These are phyloP conservation scores for Trichosporon faecale DNA, from an alignment of 1,284 basidiomycete species.

Conservation along the genomic window DNA sequence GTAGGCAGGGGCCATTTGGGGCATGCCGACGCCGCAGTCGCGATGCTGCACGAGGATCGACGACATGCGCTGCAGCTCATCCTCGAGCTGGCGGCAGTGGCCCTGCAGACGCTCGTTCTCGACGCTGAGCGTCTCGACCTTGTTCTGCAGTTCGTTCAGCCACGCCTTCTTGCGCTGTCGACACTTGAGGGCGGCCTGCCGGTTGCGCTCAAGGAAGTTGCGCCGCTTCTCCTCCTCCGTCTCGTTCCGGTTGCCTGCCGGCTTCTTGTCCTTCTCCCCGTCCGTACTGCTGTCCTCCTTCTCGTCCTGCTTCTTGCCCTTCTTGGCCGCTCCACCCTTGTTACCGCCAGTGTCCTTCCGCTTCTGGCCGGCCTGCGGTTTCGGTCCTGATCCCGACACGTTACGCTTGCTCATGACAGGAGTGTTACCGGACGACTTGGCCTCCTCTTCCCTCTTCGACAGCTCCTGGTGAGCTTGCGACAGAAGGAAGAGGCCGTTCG, in stretches of 20 bases:
- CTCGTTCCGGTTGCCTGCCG: slow-evolving; percentile 64
- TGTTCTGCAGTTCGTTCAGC: slow-evolving; percentile 86
- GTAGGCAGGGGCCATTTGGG: slow-evolving; percentile 22
- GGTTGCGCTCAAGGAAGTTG: slow-evolving; percentile 90
- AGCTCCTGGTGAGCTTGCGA: slow-evolving; percentile 93
- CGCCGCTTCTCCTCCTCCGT: slow-evolving; percentile 93
- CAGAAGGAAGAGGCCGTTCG: slow-evolving; percentile 88
- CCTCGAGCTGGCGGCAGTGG: slow-evolving; percentile 56
- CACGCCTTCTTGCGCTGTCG: slow-evolving; percentile 98
- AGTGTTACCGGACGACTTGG: slow-evolving; percentile 32
- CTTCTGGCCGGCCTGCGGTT: slow-evolving; percentile 16
- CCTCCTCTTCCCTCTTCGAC: slow-evolving; percentile 79
- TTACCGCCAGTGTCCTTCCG: slow-evolving; percentile 9
- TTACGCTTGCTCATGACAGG: slow-evolving; percentile 22
- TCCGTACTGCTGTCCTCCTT: slow-evolving; percentile 18
- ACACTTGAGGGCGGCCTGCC: slow-evolving; percentile 97
- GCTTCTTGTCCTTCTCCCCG: slow-evolving; percentile 52
- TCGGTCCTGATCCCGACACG: slow-evolving; percentile 17
- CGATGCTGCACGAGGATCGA: slow-evolving; percentile 52
- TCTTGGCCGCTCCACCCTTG: slow-evolving; percentile 26
- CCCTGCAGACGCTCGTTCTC: slow-evolving; percentile 87
- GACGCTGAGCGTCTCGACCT: slow-evolving; percentile 81
- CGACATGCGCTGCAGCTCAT: slow-evolving; percentile 60
- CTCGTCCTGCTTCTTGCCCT: slow-evolving; percentile 32
- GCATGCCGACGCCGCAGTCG: slow-evolving; percentile 45